Evolutionary conservation across 306 rosid species (phyloP), one percentile per base, ranked within the genome.

Genomic region (Coriaria nepalensis): DNA sequence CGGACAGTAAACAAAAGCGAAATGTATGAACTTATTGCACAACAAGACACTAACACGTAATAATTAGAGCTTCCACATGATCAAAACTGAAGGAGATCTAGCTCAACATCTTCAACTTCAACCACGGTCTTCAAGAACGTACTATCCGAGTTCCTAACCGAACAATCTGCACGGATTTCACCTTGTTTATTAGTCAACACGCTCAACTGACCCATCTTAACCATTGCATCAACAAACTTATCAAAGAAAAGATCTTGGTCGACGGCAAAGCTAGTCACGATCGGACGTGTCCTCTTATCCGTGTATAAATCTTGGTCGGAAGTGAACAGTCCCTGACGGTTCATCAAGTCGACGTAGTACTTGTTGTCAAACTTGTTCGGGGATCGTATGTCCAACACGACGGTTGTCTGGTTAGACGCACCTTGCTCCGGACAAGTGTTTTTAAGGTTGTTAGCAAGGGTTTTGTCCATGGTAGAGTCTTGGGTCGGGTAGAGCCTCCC

Each of bases 301-400:
- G 8, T 55, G 37, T 43, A 53, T 55, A 82, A 52, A 36, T 82
- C 93, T 37, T 78, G 83, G 44, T 82, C 83, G 0, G 86, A 82
- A 0, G 80, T 82, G 59, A 82, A 82, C 20, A 78, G 45, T 0
- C 86, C 93, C 36, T 82, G 78, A 11, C 80, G 64, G 45, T 70
- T 72, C 73, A 72, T 8, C 9, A 82, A 63, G 49, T 75, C 70
- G 0, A 75, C 51, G 7, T 64, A 78, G 53, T 82, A 82, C 53
- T 75, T 75, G 69, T 82, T 78, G 41, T 82, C 86, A 7, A 82
- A 82, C 32, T 20, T 6, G 8, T 66, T 50, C 0, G 86, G 93
- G 5, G 67, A 63, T 5, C 83, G 68, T 8, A 78, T 41, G 54
- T 82, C 83, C 1, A 67, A 53, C 38, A 59, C 71, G n/a, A n/a